phyloP scores from a whole-genome alignment of 306 rosid species.

The Rosa lucieae region DNA sequence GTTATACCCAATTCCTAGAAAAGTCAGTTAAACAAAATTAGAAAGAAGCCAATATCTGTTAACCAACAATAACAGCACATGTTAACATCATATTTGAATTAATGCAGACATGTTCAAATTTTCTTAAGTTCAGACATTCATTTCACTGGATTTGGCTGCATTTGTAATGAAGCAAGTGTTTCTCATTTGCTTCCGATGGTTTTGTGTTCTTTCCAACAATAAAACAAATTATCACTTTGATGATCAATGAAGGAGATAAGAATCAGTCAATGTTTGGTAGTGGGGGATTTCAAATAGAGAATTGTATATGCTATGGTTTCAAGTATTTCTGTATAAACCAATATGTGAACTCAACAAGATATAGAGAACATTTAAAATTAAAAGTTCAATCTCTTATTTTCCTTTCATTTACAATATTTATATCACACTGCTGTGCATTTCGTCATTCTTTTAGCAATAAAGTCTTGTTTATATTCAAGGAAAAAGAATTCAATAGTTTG shows the following conservation, averaged over 20 bases:
- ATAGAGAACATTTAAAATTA: background rate
- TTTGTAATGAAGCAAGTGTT: background rate
- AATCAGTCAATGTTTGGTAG: background rate
- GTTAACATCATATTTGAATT: constrained; percentile 12
- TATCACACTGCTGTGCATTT: background rate
- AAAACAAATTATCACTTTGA: background rate
- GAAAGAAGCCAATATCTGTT: constrained; percentile 2
- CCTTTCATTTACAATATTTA: background rate
- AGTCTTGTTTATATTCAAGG: background rate
- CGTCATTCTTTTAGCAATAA: background rate
- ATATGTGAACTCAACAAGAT: background rate
- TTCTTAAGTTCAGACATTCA: background rate
- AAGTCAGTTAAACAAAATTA: background rate
- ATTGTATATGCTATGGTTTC: background rate
- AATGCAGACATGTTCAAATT: background rate
- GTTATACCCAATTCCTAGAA: constrained; percentile 86
- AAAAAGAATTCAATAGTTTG: background rate
- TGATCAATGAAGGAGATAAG: background rate
- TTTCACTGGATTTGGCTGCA: background rate
- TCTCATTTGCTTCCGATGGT: background rate
- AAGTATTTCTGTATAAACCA: background rate
- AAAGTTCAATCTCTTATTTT: background rate
- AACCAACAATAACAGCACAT: constrained; percentile 3
- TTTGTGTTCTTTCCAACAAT: background rate
- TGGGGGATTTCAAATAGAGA: background rate